Conservation (phyloP, 2,329 filamentous ascomycete species). For the Hymenoscyphus albidus region DNA sequence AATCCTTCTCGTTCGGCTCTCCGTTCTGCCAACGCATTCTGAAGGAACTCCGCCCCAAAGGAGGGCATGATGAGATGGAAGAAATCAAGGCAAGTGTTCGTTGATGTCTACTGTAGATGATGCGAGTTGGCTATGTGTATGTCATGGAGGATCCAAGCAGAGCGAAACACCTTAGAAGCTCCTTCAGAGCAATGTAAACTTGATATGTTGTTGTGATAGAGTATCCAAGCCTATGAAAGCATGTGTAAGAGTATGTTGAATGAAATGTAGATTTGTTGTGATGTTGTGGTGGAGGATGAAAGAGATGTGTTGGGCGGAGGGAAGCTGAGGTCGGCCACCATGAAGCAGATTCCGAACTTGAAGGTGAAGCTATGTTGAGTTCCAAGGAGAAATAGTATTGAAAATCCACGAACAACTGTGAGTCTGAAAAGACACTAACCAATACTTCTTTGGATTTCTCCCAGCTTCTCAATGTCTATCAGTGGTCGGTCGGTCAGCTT, state of each 20-base stretch:
- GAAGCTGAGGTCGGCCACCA: background rate
- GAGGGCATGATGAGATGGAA: background rate
- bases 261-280: background rate
- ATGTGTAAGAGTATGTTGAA: background rate
- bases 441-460: background rate
- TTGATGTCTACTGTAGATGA: background rate
- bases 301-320: background rate
- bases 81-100: background rate
- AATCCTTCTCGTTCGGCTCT: background rate
- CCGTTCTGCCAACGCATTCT: background rate
- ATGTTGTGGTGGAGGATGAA: background rate
- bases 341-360: background rate
- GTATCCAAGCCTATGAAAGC: background rate
- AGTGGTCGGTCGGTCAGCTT: too few species aligned
- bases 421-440: background rate
- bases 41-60: background rate
- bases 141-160: background rate
- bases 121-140: background rate
- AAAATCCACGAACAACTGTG: background rate
- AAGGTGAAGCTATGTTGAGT: background rate
- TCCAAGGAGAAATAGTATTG: background rate
- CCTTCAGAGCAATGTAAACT: too few species aligned
- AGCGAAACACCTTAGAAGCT: background rate
- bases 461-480: background rate
- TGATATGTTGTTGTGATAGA: too few species aligned